Evolutionary conservation across 2,329 filamentous ascomycete species (phyloP).

Genomic region (Sordariomycetes sp.): DNA sequence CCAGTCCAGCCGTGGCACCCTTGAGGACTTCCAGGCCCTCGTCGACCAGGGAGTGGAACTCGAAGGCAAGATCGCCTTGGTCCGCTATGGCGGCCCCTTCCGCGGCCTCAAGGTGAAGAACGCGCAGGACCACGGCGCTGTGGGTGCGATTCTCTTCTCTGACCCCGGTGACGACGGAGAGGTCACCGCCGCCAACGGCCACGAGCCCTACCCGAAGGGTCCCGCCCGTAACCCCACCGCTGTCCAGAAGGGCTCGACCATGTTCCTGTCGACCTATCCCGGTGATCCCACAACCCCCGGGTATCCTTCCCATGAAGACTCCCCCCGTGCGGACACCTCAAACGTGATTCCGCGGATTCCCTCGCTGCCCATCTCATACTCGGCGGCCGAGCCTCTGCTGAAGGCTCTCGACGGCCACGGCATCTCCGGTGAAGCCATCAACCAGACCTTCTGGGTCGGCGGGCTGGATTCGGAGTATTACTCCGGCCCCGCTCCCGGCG

Average conservation of each 20-base stretch:
- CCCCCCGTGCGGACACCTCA: conserved; percentile 51
- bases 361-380: conserved; percentile 71
- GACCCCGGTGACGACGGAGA: conserved; percentile 50
- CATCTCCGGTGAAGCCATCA: conserved; percentile 55
- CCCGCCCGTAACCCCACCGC: conserved; percentile 67
- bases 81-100: conserved; percentile 68
- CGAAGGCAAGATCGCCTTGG: conserved; percentile 67
- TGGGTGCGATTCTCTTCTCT: conserved; percentile 46
- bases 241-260: conserved; percentile 68
- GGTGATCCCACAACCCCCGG: conserved; percentile 73
- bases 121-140: conserved; percentile 57
- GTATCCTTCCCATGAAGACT: conserved; percentile 66
- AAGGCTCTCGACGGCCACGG: conserved; percentile 69
- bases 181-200: conserved; percentile 63
- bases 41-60: conserved; percentile 56
- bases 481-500: conserved; percentile 35
- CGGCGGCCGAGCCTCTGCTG: conserved; percentile 66
- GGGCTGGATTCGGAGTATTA: conserved; percentile 31
- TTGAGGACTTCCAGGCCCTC: conserved; percentile 62
- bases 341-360: conserved; percentile 63
- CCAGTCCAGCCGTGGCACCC: conserved; percentile 47
- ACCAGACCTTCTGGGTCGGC: conserved; percentile 46
- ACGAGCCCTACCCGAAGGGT: conserved; percentile 59
- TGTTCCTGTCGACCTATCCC: conserved; percentile 52
- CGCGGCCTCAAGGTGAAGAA: conserved; percentile 76